phyloP scores from a whole-genome alignment of 306 rosid genomes.

The Prunus mira region DNA sequence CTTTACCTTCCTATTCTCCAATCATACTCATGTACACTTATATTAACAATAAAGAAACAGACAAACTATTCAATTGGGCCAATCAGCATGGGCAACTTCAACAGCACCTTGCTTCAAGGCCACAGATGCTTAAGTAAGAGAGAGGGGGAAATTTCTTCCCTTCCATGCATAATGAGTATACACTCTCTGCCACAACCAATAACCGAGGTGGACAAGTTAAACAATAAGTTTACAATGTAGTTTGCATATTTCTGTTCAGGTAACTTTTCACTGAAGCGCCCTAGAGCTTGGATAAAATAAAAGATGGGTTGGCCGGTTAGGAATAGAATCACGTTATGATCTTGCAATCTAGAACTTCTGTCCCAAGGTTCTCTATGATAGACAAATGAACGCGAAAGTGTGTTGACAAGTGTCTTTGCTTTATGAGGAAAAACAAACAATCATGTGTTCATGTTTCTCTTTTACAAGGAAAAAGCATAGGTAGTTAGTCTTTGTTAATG shows the following conservation, averaged over 20 bases:
- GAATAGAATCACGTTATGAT: not conserved
- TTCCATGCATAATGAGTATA: too few species aligned
- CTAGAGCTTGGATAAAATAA: not conserved
- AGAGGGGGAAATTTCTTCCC: not conserved
- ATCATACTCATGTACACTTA: not conserved
- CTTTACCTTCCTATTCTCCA: slow-evolving; percentile 2
- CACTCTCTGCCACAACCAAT: not conserved
- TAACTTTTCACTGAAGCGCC: not conserved
- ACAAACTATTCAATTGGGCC: not conserved
- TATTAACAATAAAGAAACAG: not conserved
- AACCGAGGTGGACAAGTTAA: not conserved
- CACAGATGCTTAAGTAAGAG: not conserved
- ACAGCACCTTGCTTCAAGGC: not conserved
- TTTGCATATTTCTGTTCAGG: not conserved
- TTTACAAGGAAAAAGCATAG: not conserved
- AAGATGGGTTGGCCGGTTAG: not conserved
- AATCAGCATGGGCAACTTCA: slow-evolving; percentile 2
- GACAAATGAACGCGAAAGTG: not conserved
- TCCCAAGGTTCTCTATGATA: slow-evolving; percentile 1
- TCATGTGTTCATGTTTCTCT: not conserved
- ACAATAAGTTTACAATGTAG: not conserved
- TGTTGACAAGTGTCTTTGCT: not conserved
- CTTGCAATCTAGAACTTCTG: not conserved
- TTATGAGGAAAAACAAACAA: not conserved
- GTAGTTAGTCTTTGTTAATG: not conserved